Base-by-base conservation (phyloP, 768 basidiomycete genomes). In the Imleria badia region DNA sequence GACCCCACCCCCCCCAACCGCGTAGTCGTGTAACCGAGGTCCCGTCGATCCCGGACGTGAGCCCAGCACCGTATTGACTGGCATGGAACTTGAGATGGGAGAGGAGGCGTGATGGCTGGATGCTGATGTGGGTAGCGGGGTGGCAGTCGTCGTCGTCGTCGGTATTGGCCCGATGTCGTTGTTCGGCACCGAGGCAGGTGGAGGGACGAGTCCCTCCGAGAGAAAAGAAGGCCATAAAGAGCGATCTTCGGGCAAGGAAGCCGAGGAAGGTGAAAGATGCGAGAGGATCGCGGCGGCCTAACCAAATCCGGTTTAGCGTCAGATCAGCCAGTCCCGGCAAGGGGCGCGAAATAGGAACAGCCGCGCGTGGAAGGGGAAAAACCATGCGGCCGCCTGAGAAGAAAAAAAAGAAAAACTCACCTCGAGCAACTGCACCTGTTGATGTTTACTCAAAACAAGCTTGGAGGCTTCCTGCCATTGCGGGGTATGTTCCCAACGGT, bases 401-500 rank as follows among this genome's bases (percentile, higher is more conserved):
- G n/a, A 41, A n/a, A n/a, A 14, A 44, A 14, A 5, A 29, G 26
- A n/a, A 38, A 44, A 38, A 48, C 52, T 8, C 54, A 89, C 91
- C 80, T 98, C 96, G 41, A 99, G 87, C 48, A 98, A 75, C 63
- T 98, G 96, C 1, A 99, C 96, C 62, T 98, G 95, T 66, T 98
- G 94, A 69, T 98, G 95, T 73, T 98, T 98, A 72, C 87, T 91
- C 54, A 98, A 77, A 31, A 94, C 83, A 63, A 94, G 86, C 69
- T 94, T 92, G 60, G 88, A 82, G 2, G 94, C 89, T 68, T 94
- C 91, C 41, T 89, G 87, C 96, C 96, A 98, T 65, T 97, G 94
- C 19, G 91, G 91, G 33, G 91, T 92, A 67, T 96, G 93, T 66
- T 98, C 95, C 96, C 96, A 98, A 33, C 96, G 89, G 67, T 98